These are phyloP conservation scores for Pythium periplocum DNA, from an alignment of 352 stramenopile species.

Conservation along the genomic window DNA sequence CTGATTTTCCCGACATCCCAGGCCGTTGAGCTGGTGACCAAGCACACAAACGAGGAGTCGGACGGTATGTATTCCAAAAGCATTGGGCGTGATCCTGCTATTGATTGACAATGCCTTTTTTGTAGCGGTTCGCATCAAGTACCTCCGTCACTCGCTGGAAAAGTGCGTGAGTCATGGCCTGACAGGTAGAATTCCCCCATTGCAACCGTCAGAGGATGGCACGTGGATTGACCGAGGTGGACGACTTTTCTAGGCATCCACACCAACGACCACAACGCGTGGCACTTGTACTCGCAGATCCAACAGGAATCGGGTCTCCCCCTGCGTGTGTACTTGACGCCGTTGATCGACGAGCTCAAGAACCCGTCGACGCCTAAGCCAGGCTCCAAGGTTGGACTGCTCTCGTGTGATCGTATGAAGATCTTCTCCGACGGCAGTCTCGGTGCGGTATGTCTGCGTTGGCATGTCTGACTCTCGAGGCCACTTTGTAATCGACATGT, in stretches of 20 bases:
- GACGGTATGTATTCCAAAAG: conserved; percentile 27
- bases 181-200: conserved; percentile 25
- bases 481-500: no score
- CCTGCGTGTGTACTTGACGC: conserved; percentile 76
- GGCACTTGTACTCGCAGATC: conserved; percentile 75
- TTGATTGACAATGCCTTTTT: neutral
- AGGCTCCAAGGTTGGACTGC: conserved; percentile 36
- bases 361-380: conserved; percentile 32
- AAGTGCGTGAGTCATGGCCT: conserved; percentile 72
- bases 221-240: neutral
- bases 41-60: conserved; percentile 63
- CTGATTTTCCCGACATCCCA: conserved; percentile 12
- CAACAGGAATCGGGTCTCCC: conserved; percentile 48
- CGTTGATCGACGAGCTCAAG: conserved; percentile 56
- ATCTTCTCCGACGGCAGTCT: conserved; percentile 87
- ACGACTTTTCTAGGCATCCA: conserved; percentile 44
- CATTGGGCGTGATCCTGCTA: conserved; percentile 1
- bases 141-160: conserved; percentile 48
- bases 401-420: conserved; percentile 85
- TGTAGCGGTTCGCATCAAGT: conserved; percentile 55
- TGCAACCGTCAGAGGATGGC: neutral
- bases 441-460: conserved; percentile 45
- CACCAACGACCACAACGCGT: conserved; percentile 81
- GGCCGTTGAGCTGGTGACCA: conserved; percentile 66
- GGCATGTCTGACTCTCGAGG: no score